Base-by-base conservation (phyloP, 140 eudicot species). In the Ambrosia hybrid region DNA sequence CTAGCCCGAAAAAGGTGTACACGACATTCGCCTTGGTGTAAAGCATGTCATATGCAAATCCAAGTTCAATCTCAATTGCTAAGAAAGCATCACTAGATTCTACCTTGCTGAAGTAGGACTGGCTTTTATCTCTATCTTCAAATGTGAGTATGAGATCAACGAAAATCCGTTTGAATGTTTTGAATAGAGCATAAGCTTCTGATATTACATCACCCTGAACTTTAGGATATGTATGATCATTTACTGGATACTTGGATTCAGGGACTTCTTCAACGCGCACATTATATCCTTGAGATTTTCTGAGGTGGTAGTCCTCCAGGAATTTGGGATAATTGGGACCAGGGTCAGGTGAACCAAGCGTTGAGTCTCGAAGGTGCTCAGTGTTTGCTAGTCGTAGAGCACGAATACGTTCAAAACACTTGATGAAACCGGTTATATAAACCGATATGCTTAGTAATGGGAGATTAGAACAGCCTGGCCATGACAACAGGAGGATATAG, bases 141-240 rank as follows among this genome's bases (percentile, higher is more conserved):
- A 83, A 86, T 39, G 88, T 80, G 57, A 86, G 91, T 33, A 83
- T 83, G 58, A 83, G 83, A 57, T 83, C 91, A 37, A 81, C 86
- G 5, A 86, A 86, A 57, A 86, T 83, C 51, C 81, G 73, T 37
- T 80, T 81, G 56, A 83, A 83, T 14, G 79, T 86, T 48, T 76
- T 70, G 16, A 76, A 76, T 60, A 59, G 46, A 69, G 41, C 63
- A 36, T 68, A 76, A 36, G 76, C 88, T 15, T 58, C 73, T 1
- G 67, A 65, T 21, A 84, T 66, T 57, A 52, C 17, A 46, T 48
- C 34, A 30, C 88, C 83, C 76, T 67, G 77, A 7, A 71, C 79
- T 66, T 76, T 74, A 57, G 72, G 83, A 38, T 71, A 41, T 10
- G 53, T 45, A 26, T 48, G 60, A 57, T 60, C 10, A 21, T 33